A percentile compares a stretch with the other conserved stretches of the same genome.
These are phyloP conservation scores for Fusarium tjaetaba DNA, from an alignment of 2,329 filamentous ascomycete species.

Conservation along the genomic window DNA sequence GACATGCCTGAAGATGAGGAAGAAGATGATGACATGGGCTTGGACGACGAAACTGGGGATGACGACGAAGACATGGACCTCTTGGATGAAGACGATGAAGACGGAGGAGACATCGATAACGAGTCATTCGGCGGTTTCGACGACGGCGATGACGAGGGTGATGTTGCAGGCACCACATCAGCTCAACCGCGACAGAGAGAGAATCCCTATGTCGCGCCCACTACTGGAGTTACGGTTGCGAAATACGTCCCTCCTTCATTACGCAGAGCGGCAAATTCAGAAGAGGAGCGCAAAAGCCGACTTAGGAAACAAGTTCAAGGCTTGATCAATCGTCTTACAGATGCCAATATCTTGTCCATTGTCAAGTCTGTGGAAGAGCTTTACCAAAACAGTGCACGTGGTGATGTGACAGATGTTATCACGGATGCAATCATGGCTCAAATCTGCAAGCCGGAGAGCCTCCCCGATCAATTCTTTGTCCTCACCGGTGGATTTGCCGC, in stretches of 20 bases:
- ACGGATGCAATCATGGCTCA: slow-evolving; percentile 82
- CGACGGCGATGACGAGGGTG: slow-evolving; percentile 39
- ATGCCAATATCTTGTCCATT: slow-evolving; percentile 88
- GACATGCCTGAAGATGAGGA: slow-evolving; percentile 40
- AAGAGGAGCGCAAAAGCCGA: slow-evolving; percentile 73
- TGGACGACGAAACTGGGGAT: slow-evolving; percentile 16
- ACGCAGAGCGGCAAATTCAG: slow-evolving; percentile 69
- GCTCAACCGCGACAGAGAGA: slow-evolving; percentile 68
- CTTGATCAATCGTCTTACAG: slow-evolving; percentile 90
- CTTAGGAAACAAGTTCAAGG: slow-evolving; percentile 86
- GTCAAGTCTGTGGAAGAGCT: slow-evolving; percentile 83
- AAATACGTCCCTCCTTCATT: slow-evolving; percentile 94
- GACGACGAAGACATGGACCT: slow-evolving; percentile 42
- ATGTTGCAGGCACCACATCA: slow-evolving; percentile 45
- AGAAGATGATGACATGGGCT: slow-evolving; percentile 32
- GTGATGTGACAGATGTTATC: slow-evolving; percentile 84
- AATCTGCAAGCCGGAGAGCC: slow-evolving; percentile 78
- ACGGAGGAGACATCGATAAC: slow-evolving; percentile 45
- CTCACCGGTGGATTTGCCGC: slow-evolving; percentile 90
- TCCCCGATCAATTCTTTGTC: slow-evolving; percentile 91
- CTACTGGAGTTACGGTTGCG: slow-evolving; percentile 55
- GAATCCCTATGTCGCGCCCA: slow-evolving; percentile 88
- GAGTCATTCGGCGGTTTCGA: slow-evolving; percentile 55
- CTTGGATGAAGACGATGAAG: slow-evolving; percentile 40
- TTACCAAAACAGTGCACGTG: slow-evolving; percentile 85